phyloP scores from a whole-genome alignment of 2,329 filamentous ascomycete genomes.

The Bipolaris cookei region DNA sequence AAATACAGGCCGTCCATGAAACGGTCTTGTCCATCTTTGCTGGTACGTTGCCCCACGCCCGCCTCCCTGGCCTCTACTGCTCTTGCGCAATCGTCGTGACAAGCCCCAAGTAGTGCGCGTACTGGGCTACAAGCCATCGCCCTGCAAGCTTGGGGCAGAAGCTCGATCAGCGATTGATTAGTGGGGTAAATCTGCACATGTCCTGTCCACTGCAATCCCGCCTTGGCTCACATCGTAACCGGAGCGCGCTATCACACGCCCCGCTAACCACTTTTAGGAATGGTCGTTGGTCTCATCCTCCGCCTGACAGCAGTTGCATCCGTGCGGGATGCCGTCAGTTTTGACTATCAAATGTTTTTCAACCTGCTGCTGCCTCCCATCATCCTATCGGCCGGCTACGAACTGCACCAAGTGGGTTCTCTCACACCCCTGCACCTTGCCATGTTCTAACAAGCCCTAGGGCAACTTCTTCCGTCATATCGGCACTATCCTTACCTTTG shows the following conservation, averaged over 20 bases:
- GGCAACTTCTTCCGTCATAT: slow-evolving; percentile 99
- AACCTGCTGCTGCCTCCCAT: slow-evolving; percentile 98
- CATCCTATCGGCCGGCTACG: slow-evolving; percentile 95
- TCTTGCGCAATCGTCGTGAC: slow-evolving; percentile 13
- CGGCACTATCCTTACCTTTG: slow-evolving; percentile 95
- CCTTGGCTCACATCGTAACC: slow-evolving; percentile 24
- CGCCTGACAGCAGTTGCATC: slow-evolving; percentile 80
- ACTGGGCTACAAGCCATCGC: slow-evolving; percentile 10
- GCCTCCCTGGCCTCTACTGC: neutral
- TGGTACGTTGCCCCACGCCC: slow-evolving; percentile 58
- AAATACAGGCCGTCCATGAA: slow-evolving; percentile 96
- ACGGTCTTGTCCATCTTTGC: slow-evolving; percentile 98
- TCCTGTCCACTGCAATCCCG: slow-evolving; percentile 17
- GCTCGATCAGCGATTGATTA: slow-evolving; percentile 13
- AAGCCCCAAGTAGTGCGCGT: slow-evolving; percentile 17
- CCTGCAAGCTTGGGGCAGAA: slow-evolving; percentile 9
- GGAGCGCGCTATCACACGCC: slow-evolving; percentile 22
- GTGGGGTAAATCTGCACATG: slow-evolving; percentile 24
- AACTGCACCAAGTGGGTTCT: slow-evolving; percentile 76
- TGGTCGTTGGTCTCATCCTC: slow-evolving; percentile 91
- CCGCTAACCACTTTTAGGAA: slow-evolving; percentile 64
- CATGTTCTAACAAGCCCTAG: slow-evolving; percentile 35
- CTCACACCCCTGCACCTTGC: neutral
- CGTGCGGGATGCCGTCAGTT: slow-evolving; percentile 89
- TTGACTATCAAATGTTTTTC: slow-evolving; percentile 99